Evolutionary conservation across 768 basidiomycete genomes (phyloP).

Genomic region (Cubamyces sp.): DNA sequence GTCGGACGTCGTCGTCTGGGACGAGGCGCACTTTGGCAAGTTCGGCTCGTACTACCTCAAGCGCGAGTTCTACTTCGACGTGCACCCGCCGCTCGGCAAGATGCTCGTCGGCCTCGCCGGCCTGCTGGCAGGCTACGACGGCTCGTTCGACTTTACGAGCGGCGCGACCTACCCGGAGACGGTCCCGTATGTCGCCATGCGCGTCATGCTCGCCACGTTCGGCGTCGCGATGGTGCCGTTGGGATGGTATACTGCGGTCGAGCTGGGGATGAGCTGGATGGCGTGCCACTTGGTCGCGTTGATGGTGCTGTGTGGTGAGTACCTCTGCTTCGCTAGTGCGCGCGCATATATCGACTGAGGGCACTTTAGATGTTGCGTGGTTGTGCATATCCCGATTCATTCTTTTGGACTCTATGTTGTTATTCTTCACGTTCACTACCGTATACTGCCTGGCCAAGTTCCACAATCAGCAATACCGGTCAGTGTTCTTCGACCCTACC

Average conservation of each 20-base stretch:
- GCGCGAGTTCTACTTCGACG: constrained; percentile 99
- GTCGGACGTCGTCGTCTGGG: constrained; percentile 90
- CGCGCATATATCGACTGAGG: constrained; percentile 1
- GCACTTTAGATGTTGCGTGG: constrained; percentile 85
- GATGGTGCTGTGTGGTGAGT: constrained; percentile 89
- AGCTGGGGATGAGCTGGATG: constrained; percentile 88
- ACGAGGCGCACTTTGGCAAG: constrained; percentile 99
- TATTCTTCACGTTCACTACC: constrained; percentile 98
- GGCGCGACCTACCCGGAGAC: constrained; percentile 80
- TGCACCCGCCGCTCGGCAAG: constrained; percentile 97
- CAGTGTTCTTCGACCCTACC: constrained; percentile 34
- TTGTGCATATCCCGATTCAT: constrained; percentile 96
- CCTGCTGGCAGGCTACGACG: constrained; percentile 88
- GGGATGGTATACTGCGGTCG: constrained; percentile 95
- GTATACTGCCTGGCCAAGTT: constrained; percentile 95
- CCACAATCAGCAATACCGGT: constrained; percentile 96
- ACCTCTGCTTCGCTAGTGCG: background rate
- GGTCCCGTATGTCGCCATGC: constrained; percentile 94
- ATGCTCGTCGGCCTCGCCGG: constrained; percentile 98
- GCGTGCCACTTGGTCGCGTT: constrained; percentile 91
- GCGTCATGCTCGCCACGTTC: constrained; percentile 91
- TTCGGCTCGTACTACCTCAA: constrained; percentile 98
- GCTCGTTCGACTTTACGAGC: constrained; percentile 92
- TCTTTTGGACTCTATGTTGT: constrained; percentile 96
- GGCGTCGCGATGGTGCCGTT: constrained; percentile 96